Evolutionary conservation across 345 rosid genomes (phyloP).

Genomic region (Populus ilicifolia): DNA sequence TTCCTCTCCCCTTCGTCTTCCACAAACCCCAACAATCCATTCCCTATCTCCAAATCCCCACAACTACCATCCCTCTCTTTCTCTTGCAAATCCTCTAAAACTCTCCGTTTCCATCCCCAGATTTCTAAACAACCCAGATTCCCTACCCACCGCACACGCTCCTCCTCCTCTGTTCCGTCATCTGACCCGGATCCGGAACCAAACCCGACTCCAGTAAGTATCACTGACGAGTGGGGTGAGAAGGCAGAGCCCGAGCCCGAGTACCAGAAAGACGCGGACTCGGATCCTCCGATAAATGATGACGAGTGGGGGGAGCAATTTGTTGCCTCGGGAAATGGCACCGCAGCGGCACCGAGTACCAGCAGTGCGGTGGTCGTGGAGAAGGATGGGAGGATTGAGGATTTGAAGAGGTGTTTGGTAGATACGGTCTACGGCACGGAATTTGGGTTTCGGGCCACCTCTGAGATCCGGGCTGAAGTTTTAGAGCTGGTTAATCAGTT

Average conservation of each 20-base stretch:
- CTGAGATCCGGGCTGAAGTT: slow-evolving; percentile 78
- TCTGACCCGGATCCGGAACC: slow-evolving; percentile 9
- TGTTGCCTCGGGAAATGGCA: slow-evolving; percentile 42
- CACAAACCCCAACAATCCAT: not conserved
- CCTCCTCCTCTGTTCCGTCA: slow-evolving; percentile 1
- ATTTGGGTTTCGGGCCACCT: slow-evolving; percentile 65
- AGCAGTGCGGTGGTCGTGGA: slow-evolving; percentile 9
- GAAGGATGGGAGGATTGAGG: slow-evolving; percentile 31
- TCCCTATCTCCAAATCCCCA: slow-evolving; percentile 6
- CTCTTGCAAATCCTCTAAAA: slow-evolving; percentile 9
- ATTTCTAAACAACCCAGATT: not conserved
- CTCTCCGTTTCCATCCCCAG: slow-evolving; percentile 1
- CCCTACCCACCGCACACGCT: slow-evolving; percentile 13
- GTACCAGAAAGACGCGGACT: slow-evolving; percentile 41
- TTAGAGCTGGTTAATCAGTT: slow-evolving; percentile 81
- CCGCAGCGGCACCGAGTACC: not conserved
- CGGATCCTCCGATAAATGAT: slow-evolving; percentile 73
- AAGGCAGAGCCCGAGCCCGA: slow-evolving; percentile 39
- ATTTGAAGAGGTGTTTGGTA: slow-evolving; percentile 76
- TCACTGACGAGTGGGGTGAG: slow-evolving; percentile 92
- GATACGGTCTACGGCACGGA: slow-evolving; percentile 81
- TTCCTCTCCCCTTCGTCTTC: slow-evolving; percentile 8
- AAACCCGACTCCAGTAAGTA: not conserved
- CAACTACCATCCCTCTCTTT: not conserved
- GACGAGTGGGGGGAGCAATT: slow-evolving; percentile 77